Percentiles rank a stretch among this genome's conserved stretches.
Evolutionary conservation across 2,329 filamentous ascomycete species (phyloP).

Genomic region (Mycocentrospora acerina): DNA sequence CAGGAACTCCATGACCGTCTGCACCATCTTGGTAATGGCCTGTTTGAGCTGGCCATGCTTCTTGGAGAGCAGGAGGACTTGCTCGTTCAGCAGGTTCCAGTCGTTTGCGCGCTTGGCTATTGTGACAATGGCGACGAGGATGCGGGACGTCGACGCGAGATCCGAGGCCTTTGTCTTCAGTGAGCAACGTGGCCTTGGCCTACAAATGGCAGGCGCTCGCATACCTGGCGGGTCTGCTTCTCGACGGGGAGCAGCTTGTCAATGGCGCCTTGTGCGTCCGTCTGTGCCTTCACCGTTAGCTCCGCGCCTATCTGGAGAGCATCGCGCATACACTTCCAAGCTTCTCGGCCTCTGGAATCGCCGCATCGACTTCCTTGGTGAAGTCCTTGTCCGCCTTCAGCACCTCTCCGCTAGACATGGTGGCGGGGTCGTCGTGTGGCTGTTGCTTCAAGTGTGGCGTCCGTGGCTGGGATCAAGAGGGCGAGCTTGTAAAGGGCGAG

Average conservation of each 20-base stretch:
- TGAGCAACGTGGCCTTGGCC: conserved; percentile 21
- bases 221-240: conserved; percentile 95
- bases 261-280: conserved; percentile 80
- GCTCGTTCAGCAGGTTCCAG: conserved; percentile 94
- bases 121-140: conserved; percentile 85
- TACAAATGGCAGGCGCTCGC: conserved; percentile 7
- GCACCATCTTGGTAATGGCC: conserved; percentile 98
- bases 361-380: conserved; percentile 90
- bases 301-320: conserved; percentile 1
- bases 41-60: conserved; percentile 99
- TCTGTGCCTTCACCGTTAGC: conserved; percentile 48
- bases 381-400: conserved; percentile 98
- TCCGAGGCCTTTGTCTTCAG: conserved; percentile 77
- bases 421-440: conserved; percentile 28
- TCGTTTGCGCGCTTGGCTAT: conserved; percentile 91
- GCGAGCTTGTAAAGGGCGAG: neutral
- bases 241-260: conserved; percentile 91
- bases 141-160: conserved; percentile 87
- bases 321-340: conserved; percentile 72
- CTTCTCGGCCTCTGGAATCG: conserved; percentile 86
- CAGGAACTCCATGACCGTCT: conserved; percentile 90
- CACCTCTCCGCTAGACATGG: conserved; percentile 76
- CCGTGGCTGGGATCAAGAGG: neutral
- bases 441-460: neutral
- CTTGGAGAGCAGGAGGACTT: conserved; percentile 93